A percentile compares a stretch with the other conserved stretches of the same genome.
phyloP scores from a whole-genome alignment of 345 rosid species.

The Citrus australasica region DNA sequence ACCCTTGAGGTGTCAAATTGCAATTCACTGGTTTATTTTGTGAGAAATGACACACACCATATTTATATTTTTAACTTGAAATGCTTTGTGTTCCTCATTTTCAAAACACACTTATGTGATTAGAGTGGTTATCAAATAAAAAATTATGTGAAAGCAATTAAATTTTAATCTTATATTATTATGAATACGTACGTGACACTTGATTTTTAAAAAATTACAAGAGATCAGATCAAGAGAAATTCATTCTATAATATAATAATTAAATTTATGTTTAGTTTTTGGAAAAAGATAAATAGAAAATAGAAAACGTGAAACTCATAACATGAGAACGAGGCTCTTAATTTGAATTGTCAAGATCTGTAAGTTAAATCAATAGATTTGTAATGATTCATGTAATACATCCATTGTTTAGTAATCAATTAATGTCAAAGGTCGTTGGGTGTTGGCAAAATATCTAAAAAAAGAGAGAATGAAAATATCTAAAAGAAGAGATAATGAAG shows the following conservation, averaged over 20 bases:
- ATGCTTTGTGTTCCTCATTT: no score
- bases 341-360: conserved; percentile 9
- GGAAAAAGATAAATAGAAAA: neutral
- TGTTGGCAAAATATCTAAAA: neutral
- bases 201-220: no score
- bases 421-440: neutral
- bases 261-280: neutral
- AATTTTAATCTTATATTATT: no score
- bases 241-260: no score
- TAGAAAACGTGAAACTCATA: no score
- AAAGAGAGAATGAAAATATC: conserved; percentile 13
- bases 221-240: neutral
- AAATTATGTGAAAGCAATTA: neutral
- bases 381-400: neutral
- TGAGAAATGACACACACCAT: no score
- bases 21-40: no score
- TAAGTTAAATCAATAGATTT: neutral
- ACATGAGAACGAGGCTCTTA: neutral
- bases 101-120: no score
- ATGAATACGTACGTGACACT: neutral
- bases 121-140: neutral
- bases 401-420: neutral
- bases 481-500: conserved; percentile 17
- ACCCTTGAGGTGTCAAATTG: no score
- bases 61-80: no score